Evolutionary conservation across 192 early-diverging fungal species (phyloP), one percentile per base, ranked within the genome.

Genomic region (Dissophora globulifera): DNA sequence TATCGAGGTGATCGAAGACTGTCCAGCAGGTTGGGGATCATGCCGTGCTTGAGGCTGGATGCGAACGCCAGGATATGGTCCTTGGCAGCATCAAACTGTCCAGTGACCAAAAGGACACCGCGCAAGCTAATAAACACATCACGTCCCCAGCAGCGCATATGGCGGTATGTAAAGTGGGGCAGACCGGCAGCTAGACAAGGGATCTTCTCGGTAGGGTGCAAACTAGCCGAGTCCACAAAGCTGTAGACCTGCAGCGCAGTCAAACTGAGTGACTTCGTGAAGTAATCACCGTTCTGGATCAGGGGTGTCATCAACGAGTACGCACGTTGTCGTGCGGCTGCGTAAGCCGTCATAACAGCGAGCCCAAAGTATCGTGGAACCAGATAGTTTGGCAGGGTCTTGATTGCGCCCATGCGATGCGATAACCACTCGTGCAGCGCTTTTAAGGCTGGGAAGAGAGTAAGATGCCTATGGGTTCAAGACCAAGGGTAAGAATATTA

Each of bases 141-240:
- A 46, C 98, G 90, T n/a, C 98, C 98, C 98, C 98, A 99, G 67
- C 90, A 91, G 45, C 98, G 88, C 94, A 97, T 96, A 58, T 96
- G 92, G 43, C 88, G 83, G 10, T 89, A 90, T 5, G 96, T 88
- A 61, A 99, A 99, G 62, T 98, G 96, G 22, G 96, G 92, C 46
- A 99, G 82, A 6, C 98, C 98, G 6, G 98, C 98, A 42, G 96
- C 97, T 72, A 98, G 83, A 45, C 89, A 87, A 8, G 85, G 83
- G 20, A 67, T 78, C 7, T 55, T 61, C 27, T 85, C 62, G 49
- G 62, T 79, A 7, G 96, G 93, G 42, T 91, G 78, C 49, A 99
- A 79, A 12, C 93, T 91, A 3, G 96, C 88, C 15, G 95, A 94
- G n/a, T 87, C 82, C 0, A 96, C 92, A 30, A 78, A 79, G 20